Conservation (phyloP, 495 filamentous ascomycete genomes). For the Hamigera avellanea region DNA sequence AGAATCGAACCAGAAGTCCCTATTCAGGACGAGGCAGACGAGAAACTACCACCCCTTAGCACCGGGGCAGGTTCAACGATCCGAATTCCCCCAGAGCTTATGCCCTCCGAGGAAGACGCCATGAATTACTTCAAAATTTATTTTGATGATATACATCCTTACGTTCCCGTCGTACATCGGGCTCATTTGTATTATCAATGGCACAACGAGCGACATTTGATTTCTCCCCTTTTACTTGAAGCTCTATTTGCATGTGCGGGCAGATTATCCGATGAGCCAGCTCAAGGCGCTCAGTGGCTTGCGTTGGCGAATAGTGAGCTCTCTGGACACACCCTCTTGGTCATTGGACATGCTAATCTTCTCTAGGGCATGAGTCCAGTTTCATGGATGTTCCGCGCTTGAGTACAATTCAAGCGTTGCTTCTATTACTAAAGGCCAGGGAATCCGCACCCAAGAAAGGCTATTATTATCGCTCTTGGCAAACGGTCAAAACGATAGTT, state of each 20-base stretch:
- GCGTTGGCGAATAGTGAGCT: constrained; percentile 78
- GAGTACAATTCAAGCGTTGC: constrained; percentile 85
- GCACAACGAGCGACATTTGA: constrained; percentile 70
- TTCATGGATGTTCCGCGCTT: constrained; percentile 91
- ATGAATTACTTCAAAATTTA: constrained; percentile 86
- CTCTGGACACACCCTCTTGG: not conserved
- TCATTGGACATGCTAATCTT: constrained; percentile 7
- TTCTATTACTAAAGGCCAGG: constrained; percentile 82
- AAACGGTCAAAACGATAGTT: constrained; percentile 84
- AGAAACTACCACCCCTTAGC: constrained; percentile 55
- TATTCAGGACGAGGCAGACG: constrained; percentile 63
- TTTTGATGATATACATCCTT: constrained; percentile 87
- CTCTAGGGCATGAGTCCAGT: constrained; percentile 76
- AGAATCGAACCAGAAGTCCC: constrained; percentile 58
- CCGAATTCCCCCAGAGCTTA: constrained; percentile 84
- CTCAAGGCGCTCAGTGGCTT: constrained; percentile 87
- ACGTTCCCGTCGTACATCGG: constrained; percentile 87
- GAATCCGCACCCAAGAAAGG: constrained; percentile 86
- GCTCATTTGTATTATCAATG: constrained; percentile 82
- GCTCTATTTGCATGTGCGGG: constrained; percentile 92
- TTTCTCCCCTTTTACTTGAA: constrained; percentile 86
- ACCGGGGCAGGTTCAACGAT: constrained; percentile 62
- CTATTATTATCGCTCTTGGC: constrained; percentile 97
- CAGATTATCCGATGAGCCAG: constrained; percentile 67
- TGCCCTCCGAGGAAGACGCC: constrained; percentile 79